Conservation (phyloP, 257 asterid genomes). For the Asclepias syriaca region DNA sequence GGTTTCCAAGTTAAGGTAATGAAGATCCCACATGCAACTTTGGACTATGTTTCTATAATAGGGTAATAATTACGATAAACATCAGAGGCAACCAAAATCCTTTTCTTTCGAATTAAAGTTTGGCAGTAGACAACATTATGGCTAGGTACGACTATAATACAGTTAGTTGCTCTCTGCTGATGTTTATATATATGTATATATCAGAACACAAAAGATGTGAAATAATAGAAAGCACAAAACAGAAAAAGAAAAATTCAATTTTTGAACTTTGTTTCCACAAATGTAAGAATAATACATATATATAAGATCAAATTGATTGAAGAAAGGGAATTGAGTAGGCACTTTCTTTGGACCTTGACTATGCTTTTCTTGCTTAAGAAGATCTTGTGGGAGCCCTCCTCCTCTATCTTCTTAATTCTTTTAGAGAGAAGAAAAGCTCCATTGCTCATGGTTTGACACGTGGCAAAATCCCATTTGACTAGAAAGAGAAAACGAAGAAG, state of each 20-base stretch:
- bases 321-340: slow-evolving; percentile 21
- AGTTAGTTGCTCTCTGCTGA: not conserved
- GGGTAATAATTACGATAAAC: not conserved
- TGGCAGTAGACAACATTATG: slow-evolving; percentile 38
- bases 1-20: not conserved
- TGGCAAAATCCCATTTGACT: slow-evolving; percentile 23
- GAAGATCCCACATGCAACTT: slow-evolving; percentile 2
- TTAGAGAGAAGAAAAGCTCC: slow-evolving; percentile 1
- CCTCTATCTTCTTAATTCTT: not conserved
- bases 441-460: slow-evolving; percentile 11
- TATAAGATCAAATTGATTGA: not conserved
- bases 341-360: slow-evolving; percentile 42
- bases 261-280: slow-evolving; percentile 24
- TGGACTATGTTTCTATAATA: slow-evolving; percentile 4
- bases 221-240: slow-evolving; percentile 2
- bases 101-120: slow-evolving; percentile 47
- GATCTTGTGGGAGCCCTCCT: slow-evolving; percentile 24
- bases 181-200: not conserved
- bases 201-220: slow-evolving; percentile 1
- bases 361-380: slow-evolving; percentile 46
- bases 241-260: slow-evolving; percentile 8
- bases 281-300: slow-evolving; percentile 4
- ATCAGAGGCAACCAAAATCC: slow-evolving; percentile 13
- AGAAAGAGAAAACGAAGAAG: slow-evolving; percentile 8
- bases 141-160: slow-evolving; percentile 13